Evolutionary conservation across 345 rosid species (phyloP).

Genomic region (Linum trigynum): DNA sequence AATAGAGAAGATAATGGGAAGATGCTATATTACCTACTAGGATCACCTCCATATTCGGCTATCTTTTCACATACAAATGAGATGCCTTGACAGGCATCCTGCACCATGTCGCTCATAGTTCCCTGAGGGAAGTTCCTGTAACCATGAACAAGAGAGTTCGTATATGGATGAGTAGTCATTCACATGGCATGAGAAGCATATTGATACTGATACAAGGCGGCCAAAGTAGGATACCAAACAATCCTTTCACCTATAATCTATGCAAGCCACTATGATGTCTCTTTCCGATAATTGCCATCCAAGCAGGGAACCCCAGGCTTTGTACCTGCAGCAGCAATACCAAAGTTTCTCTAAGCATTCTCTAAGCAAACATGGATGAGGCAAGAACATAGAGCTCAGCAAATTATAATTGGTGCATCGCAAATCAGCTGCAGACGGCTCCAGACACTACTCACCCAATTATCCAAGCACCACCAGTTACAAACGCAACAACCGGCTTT

Average conservation of each 20-base stretch:
- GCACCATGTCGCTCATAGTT: conserved; percentile 85
- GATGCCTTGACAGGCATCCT: conserved; percentile 86
- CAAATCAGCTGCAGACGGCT: not conserved
- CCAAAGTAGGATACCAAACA: conserved; percentile 4
- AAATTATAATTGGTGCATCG: not conserved
- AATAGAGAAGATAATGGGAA: not conserved
- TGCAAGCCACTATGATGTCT: conserved; percentile 89
- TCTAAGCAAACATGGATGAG: conserved; percentile 11
- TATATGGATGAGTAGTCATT: no score
- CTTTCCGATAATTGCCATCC: conserved; percentile 90
- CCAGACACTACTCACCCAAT: conserved; percentile 61
- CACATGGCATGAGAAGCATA: not conserved
- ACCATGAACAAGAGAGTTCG: not conserved
- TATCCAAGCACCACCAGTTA: conserved; percentile 98
- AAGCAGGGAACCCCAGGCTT: conserved; percentile 97
- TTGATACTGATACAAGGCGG: not conserved
- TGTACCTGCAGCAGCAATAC: conserved; percentile 56
- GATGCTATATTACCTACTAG: conserved; percentile 44
- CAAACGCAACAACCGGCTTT: conserved; percentile 86
- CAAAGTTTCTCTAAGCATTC: conserved; percentile 15
- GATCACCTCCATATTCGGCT: conserved; percentile 88
- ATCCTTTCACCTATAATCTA: conserved; percentile 72
- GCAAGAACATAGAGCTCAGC: not conserved
- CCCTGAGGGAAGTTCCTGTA: conserved; percentile 96
- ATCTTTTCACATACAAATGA: conserved; percentile 76